Base-by-base conservation (phyloP, 352 stramenopile genomes). In the Phytophthora podocarpi region DNA sequence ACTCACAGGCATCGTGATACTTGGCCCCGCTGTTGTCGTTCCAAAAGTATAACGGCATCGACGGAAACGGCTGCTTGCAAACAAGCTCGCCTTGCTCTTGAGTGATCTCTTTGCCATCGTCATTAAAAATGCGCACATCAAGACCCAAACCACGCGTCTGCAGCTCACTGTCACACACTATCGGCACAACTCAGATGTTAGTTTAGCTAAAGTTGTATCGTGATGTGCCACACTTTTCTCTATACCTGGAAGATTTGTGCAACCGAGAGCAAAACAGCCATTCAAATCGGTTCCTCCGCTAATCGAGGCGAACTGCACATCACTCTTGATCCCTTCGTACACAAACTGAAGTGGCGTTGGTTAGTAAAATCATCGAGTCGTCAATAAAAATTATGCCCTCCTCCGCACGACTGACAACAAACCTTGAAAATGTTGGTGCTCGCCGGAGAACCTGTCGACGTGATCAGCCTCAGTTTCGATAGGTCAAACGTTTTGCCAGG, bases 221-320 rank as follows among this genome's bases (percentile, higher is more conserved):
- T n/a, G n/a, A n/a, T n/a, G n/a, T n/a, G n/a, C n/a, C n/a, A n/a
- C n/a, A n/a, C n/a, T n/a, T n/a, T n/a, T n/a, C n/a, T n/a, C n/a
- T n/a, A 35, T 76, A 85, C 76, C 72, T 68, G 87, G 72, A 9
- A 94, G 68, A 59, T 89, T 90, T 11, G 84, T 78, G 63, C 82
- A 91, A 5, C 84, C 84, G 4, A 90, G 64, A 36, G 80, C 79
- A 54, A 93, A 93, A 59, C 81, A 93, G 3, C 84, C 84, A 54
- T 93, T 93, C 26, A 93, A 69, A 51, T 96, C 87, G 11, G 87
- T 96, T 35, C 85, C 87, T 24, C 87, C 87, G 28, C 80, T 93
- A 64, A 96, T 95, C 12, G 80, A 91, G 3, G 80, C 78, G 34
- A 93, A 90, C 50, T 89, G 82, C n/a, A 89, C 78, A 48, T 92